phyloP scores from a whole-genome alignment of 75 land plant species.

The Adiantum capillusveneris region DNA sequence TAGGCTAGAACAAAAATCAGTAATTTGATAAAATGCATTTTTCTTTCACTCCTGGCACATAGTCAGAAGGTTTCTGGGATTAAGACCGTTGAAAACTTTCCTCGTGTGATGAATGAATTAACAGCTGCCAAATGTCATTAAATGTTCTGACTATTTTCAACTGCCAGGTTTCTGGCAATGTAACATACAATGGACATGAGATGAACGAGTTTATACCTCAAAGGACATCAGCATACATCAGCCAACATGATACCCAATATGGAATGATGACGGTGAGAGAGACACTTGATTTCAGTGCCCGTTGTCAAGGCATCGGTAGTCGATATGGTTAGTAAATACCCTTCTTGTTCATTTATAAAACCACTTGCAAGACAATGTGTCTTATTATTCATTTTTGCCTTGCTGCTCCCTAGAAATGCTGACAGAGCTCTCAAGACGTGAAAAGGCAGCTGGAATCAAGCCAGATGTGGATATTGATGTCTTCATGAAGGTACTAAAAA shows the following conservation, averaged over 20 bases:
- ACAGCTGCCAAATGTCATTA: no score
- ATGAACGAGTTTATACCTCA: slow-evolving; percentile 52
- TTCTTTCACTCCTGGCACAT: no score
- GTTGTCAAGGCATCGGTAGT: slow-evolving; percentile 52
- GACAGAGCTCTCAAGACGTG: slow-evolving; percentile 62
- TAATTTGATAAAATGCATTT: no score
- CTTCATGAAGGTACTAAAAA: slow-evolving; percentile 88
- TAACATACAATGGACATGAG: slow-evolving; percentile 51
- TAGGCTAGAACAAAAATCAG: no score
- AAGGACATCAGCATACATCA: slow-evolving; percentile 53
- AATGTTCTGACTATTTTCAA: no score
- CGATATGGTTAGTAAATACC: slow-evolving; percentile 29
- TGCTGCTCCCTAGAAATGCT: slow-evolving; percentile 50
- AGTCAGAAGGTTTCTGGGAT: no score
- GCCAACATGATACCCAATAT: slow-evolving; percentile 47
- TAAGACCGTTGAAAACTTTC: no score
- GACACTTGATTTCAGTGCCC: slow-evolving; percentile 54
- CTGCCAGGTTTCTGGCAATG: slow-evolving; percentile 33
- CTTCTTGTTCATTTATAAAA: no score
- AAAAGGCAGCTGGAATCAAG: slow-evolving; percentile 58
- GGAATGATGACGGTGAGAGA: slow-evolving; percentile 55
- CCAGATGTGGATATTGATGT: slow-evolving; percentile 87
- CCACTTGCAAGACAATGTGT: no score
- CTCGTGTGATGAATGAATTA: no score
- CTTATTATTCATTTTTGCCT: no score